These are phyloP conservation scores for Periconia sp. DNA, from an alignment of 2,329 filamentous ascomycete species.

Conservation along the genomic window DNA sequence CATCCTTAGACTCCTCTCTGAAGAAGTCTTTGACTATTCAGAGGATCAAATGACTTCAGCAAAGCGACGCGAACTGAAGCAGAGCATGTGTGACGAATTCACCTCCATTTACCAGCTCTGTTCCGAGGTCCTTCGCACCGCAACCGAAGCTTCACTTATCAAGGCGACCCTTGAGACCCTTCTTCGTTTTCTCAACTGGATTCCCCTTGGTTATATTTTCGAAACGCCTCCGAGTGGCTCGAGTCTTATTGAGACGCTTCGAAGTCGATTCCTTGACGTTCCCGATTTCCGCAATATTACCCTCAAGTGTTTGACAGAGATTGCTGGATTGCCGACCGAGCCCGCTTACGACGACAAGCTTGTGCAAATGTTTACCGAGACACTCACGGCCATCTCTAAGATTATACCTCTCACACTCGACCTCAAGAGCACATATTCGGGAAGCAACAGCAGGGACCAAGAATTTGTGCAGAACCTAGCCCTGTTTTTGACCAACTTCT, in stretches of 20 bases:
- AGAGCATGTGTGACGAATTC: slow-evolving; percentile 98
- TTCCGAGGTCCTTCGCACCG: slow-evolving; percentile 89
- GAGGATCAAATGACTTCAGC: slow-evolving; percentile 99
- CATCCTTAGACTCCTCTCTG: slow-evolving; percentile 89
- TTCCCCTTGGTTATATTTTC: slow-evolving; percentile 96
- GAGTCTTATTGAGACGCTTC: slow-evolving; percentile 85
- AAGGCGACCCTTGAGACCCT: slow-evolving; percentile 97
- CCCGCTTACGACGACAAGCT: slow-evolving; percentile 90
- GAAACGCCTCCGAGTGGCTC: slow-evolving; percentile 70
- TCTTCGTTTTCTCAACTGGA: slow-evolving; percentile 98
- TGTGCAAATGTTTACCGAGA: slow-evolving; percentile 97
- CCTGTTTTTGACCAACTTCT: slow-evolving; percentile 95
- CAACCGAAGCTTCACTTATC: slow-evolving; percentile 83
- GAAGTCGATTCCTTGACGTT: slow-evolving; percentile 87
- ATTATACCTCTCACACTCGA: slow-evolving; percentile 91
- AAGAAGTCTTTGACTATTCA: slow-evolving; percentile 98
- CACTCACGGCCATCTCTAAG: slow-evolving; percentile 85
- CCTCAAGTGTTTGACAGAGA: slow-evolving; percentile 94
- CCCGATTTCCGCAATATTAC: slow-evolving; percentile 97
- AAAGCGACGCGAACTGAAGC: slow-evolving; percentile 95
- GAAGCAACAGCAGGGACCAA: slow-evolving; percentile 89
- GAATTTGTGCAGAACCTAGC: slow-evolving; percentile 98
- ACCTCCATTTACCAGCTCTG: slow-evolving; percentile 98
- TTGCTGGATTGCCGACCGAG: slow-evolving; percentile 88
- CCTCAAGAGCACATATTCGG: slow-evolving; percentile 85